phyloP scores from a whole-genome alignment of 306 rosid species.

The Hippophae tibetana region DNA sequence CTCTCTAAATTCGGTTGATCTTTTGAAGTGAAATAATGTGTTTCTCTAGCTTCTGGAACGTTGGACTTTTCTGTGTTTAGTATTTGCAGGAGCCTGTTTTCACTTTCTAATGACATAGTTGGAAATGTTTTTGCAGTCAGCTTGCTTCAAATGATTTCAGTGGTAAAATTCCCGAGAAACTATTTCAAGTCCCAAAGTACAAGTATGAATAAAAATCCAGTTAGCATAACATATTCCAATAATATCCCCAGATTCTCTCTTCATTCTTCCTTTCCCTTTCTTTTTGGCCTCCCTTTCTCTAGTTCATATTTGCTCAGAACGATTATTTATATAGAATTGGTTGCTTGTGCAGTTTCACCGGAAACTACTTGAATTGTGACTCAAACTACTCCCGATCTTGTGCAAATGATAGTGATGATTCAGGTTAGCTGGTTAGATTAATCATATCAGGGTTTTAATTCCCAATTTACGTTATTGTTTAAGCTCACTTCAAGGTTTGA shows the following conservation, averaged over 20 bases:
- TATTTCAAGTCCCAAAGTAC: slow-evolving; percentile 54
- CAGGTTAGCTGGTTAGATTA: slow-evolving; percentile 49
- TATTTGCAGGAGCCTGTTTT: slow-evolving; percentile 5
- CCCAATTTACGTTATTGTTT: slow-evolving; percentile 4
- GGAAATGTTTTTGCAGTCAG: slow-evolving; percentile 51
- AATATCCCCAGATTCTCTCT: not conserved
- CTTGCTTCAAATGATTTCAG: slow-evolving; percentile 61
- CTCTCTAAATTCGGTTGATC: not conserved
- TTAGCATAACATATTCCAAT: not conserved
- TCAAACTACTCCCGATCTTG: slow-evolving; percentile 37
- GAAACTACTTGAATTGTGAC: slow-evolving; percentile 72
- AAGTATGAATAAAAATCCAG: slow-evolving; percentile 44
- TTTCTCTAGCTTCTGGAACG: slow-evolving; percentile 17
- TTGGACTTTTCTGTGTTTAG: slow-evolving; percentile 8
- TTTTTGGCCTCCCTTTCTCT: not conserved
- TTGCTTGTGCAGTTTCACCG: slow-evolving; percentile 63
- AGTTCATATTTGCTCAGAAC: not conserved
- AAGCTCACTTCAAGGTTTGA: slow-evolving; percentile 18
- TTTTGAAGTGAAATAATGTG: not conserved
- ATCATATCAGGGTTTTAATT: slow-evolving; percentile 8
- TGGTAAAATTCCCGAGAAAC: slow-evolving; percentile 64
- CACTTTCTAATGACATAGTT: slow-evolving; percentile 27
- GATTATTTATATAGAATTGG: slow-evolving; percentile 11
- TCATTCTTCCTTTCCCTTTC: not conserved
- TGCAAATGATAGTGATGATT: slow-evolving; percentile 32